A percentile compares a stretch with the other conserved stretches of the same genome.
phyloP scores from a whole-genome alignment of 2,329 filamentous ascomycete species.

The Lasiodiplodia citricola region DNA sequence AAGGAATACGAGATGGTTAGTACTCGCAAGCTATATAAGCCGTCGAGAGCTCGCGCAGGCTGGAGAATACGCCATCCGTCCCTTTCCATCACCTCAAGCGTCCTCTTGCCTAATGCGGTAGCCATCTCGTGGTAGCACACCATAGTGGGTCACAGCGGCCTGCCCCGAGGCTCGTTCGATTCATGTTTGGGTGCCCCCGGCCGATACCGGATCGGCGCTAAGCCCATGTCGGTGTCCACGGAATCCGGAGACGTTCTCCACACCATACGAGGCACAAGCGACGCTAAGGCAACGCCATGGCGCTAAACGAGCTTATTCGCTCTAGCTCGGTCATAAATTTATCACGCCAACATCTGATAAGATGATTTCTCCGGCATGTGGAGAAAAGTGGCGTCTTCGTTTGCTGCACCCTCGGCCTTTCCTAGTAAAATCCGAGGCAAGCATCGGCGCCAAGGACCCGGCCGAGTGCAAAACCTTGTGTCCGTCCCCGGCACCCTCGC shows the following conservation, averaged over 20 bases:
- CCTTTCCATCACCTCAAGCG: background rate
- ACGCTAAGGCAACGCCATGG: background rate
- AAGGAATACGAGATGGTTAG: background rate
- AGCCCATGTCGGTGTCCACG: background rate
- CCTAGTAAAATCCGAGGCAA: too few species aligned
- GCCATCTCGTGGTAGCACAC: background rate
- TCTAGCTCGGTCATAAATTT: background rate
- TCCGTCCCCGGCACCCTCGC: too few species aligned
- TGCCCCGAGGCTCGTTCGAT: background rate
- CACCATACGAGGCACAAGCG: background rate
- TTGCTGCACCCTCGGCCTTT: too few species aligned
- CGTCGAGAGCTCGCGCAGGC: too few species aligned
- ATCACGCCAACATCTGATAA: constrained; percentile 3
- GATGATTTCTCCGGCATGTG: background rate
- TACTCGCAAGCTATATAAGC: background rate
- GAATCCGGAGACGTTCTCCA: background rate
- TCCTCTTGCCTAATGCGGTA: background rate
- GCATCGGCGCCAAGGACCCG: background rate
- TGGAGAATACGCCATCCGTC: background rate
- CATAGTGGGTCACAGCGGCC: background rate
- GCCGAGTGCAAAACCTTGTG: too few species aligned
- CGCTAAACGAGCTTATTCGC: background rate
- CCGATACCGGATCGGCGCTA: background rate
- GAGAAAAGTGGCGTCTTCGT: background rate
- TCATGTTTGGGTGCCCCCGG: background rate